phyloP scores from a whole-genome alignment of 2,329 filamentous ascomycete species.

The Scorias spongiosa region DNA sequence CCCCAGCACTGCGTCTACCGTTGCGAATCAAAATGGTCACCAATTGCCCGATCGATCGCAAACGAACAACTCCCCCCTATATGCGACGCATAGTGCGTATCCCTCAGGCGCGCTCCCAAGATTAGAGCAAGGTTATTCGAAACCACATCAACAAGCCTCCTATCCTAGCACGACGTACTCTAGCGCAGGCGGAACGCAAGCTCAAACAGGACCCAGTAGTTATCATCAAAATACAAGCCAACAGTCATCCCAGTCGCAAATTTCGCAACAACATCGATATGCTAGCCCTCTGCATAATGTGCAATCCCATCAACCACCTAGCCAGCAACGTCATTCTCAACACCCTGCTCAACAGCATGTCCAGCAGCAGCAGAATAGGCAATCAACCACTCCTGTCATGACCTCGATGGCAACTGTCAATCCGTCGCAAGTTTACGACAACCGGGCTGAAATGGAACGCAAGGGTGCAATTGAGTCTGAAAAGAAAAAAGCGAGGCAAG shows the following conservation, averaged over 20 bases:
- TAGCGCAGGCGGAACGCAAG: background rate
- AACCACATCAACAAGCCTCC: background rate
- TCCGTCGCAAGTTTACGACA: conserved; percentile 39
- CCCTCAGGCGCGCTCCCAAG: conserved; percentile 7
- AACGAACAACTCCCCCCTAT: conserved; percentile 11
- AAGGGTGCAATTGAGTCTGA: conserved; percentile 21
- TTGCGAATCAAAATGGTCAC: background rate
- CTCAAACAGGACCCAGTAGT: background rate
- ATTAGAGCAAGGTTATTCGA: conserved; percentile 6
- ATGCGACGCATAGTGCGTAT: conserved; percentile 10
- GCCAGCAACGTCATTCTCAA: conserved; percentile 8
- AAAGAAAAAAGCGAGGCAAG: conserved; percentile 14
- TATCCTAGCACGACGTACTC: background rate
- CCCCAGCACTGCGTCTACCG: conserved; percentile 2
- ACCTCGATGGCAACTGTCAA: conserved; percentile 32
- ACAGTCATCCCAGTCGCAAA: background rate
- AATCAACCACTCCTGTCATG: conserved; percentile 14
- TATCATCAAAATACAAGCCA: background rate
- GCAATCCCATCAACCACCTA: conserved; percentile 14
- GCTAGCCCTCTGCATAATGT: conserved; percentile 16
- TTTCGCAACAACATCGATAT: conserved; percentile 11
- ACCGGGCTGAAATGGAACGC: conserved; percentile 34
- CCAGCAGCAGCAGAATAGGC: conserved; percentile 7
- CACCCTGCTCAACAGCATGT: conserved; percentile 5
- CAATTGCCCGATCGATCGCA: conserved; percentile 7